Evolutionary conservation across 2,329 filamentous ascomycete genomes (phyloP).

Genomic region (Mariannaea elegans): DNA sequence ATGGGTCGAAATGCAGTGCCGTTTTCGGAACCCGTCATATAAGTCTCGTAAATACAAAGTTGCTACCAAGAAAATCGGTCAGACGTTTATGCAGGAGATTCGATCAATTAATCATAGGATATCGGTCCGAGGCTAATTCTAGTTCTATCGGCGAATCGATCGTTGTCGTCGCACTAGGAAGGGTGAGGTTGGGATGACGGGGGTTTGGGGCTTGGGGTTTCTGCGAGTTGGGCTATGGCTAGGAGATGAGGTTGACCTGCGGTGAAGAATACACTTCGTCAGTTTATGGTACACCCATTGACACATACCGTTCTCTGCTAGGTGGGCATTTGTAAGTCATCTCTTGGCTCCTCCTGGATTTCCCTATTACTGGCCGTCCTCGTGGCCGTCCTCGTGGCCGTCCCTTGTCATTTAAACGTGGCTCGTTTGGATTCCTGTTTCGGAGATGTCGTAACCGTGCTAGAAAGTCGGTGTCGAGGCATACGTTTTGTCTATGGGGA

Average conservation of each 20-base stretch:
- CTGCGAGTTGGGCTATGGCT: not conserved
- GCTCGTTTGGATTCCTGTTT: constrained; percentile 19
- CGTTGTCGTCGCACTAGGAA: constrained; percentile 16
- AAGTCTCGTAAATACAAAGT: constrained; percentile 17
- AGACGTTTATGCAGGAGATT: not conserved
- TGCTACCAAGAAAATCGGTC: constrained; percentile 23
- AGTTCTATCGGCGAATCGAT: constrained; percentile 13
- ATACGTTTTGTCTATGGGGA: constrained; percentile 21
- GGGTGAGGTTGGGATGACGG: constrained; percentile 18
- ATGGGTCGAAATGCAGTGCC: constrained; percentile 2
- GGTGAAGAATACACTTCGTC: constrained; percentile 24
- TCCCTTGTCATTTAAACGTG: constrained; percentile 14
- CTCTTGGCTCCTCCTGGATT: constrained; percentile 1
- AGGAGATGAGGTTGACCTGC: constrained; percentile 5
- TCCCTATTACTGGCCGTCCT: not conserved
- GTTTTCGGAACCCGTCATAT: constrained; percentile 15
- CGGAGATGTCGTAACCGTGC: constrained; percentile 13
- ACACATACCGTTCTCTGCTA: constrained; percentile 32
- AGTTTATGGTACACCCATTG: constrained; percentile 24
- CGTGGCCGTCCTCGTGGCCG: not conserved
- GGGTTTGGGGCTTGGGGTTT: constrained; percentile 18
- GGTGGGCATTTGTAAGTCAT: not conserved
- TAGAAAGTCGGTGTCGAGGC: constrained; percentile 36
- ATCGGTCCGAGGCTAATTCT: constrained; percentile 22
- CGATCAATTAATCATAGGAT: constrained; percentile 6